Percentiles rank a stretch among this genome's conserved stretches.
Evolutionary conservation across 2,329 filamentous ascomycete species (phyloP).

Genomic region (Zymoseptoria brevis): DNA sequence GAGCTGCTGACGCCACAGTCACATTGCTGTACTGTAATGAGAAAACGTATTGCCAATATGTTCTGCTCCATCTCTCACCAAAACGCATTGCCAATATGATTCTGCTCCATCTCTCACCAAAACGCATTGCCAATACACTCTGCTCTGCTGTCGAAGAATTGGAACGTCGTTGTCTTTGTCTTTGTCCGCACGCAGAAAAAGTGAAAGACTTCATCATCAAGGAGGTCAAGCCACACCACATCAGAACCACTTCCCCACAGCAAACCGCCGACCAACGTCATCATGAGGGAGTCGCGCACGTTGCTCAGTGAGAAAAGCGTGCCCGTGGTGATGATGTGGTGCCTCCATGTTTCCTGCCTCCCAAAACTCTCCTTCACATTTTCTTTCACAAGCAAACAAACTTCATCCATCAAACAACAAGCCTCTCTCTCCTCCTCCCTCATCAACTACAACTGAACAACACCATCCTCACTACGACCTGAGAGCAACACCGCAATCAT

Average conservation of each 20-base stretch:
- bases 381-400: background rate
- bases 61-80: no score
- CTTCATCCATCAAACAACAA: background rate
- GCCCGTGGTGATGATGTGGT: no score
- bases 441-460: background rate
- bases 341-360: background rate
- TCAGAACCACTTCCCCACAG: background rate
- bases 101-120: no score
- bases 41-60: no score
- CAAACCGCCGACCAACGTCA: background rate
- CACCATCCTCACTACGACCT: constrained; percentile 3
- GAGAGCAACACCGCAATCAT: constrained; percentile 43
- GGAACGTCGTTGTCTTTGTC: background rate
- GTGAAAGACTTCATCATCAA: background rate
- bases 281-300: background rate
- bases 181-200: background rate
- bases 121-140: no score
- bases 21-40: background rate
- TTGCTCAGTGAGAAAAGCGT: background rate
- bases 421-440: background rate
- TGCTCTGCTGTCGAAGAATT: no score
- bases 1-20: background rate
- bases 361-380: no score
- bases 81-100: no score
- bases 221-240: background rate